These are phyloP conservation scores for Cutaneotrichosporon curvatum DNA, from an alignment of 1,284 basidiomycete species.

Conservation along the genomic window DNA sequence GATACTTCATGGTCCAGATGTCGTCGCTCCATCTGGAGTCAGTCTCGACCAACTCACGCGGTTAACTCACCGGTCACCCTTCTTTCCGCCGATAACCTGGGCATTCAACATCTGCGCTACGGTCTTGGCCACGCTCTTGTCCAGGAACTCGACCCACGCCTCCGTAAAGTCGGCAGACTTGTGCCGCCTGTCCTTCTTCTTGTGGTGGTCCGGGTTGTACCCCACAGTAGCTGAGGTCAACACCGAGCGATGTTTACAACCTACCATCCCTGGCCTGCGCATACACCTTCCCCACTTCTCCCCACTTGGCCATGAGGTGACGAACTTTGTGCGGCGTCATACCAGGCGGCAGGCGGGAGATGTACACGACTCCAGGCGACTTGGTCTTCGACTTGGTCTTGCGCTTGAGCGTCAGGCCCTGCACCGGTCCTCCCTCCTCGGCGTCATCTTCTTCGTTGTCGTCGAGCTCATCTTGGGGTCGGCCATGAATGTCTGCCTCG, in stretches of 20 bases:
- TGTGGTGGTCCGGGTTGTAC: conserved; percentile 28
- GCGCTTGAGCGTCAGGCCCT: background rate
- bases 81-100: conserved; percentile 89
- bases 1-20: conserved; percentile 99
- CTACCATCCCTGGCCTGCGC: conserved; percentile 70
- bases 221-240: conserved; percentile 26
- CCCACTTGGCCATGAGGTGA: conserved; percentile 79
- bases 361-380: conserved; percentile 76
- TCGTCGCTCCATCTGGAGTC: conserved; percentile 77
- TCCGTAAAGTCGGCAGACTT: conserved; percentile 84
- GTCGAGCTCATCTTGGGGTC: background rate
- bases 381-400: conserved; percentile 21
- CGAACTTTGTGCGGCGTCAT: conserved; percentile 97
- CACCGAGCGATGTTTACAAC: conserved; percentile 8
- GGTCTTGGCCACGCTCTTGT: conserved; percentile 82
- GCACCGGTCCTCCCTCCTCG: background rate
- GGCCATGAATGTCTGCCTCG: conserved; percentile 5
- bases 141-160: conserved; percentile 97
- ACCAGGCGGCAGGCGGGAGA: conserved; percentile 94
- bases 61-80: conserved; percentile 52
- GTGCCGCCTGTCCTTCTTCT: conserved; percentile 52
- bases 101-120: conserved; percentile 96
- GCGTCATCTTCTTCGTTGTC: background rate
- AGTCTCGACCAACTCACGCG: background rate
- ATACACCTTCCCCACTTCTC: conserved; percentile 78